Evolutionary conservation across 2,329 filamentous ascomycete genomes (phyloP), one percentile per base, ranked within the genome.

Genomic region (Remersonia thermophila): DNA sequence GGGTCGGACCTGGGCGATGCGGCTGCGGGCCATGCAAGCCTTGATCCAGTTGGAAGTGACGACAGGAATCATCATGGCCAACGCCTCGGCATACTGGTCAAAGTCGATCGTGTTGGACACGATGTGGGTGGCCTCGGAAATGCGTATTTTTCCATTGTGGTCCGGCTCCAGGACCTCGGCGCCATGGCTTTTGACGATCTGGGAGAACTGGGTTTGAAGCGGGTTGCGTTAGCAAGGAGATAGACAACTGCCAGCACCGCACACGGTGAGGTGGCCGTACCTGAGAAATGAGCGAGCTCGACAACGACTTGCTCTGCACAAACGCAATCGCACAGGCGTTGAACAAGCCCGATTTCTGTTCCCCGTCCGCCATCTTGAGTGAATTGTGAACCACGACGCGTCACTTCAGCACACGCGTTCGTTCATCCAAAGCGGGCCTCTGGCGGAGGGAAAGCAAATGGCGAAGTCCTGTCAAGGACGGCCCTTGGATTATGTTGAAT

Each of bases 101-200:
- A 98, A 98, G 55, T 98, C 86, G 58, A 85, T 82, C 1, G 82
- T 89, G 40, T 78, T 75, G 38, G 87, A 66, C 33, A 77, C 53
- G 43, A 77, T 68, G 49, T 76, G 72, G 15, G 71, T 71, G 33
- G 65, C 62, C 38, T 63, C 49, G 33, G 61, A 52, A 18, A 74
- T 60, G 1, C 59, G 58, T 11, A 73, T 53, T 11, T 61, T 60
- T 47, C 67, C 68, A 46, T 72, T 60, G 40, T 62, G 58, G 40
- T 61, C 58, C 10, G 62, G 62, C 31, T 66, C 58, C 43, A 68
- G 53, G 2, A 73, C 57, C 25, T 59, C 51, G 38, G 65, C 71
- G 45, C 70, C 71, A 60, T 71, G 63, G 10, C 67, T 61, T 39
- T 55, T 44, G 23, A 71, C 55, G 15, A 45, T 9, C 32, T 46